phyloP scores from a whole-genome alignment of 768 basidiomycete species.

The Suillus subalutaceus region DNA sequence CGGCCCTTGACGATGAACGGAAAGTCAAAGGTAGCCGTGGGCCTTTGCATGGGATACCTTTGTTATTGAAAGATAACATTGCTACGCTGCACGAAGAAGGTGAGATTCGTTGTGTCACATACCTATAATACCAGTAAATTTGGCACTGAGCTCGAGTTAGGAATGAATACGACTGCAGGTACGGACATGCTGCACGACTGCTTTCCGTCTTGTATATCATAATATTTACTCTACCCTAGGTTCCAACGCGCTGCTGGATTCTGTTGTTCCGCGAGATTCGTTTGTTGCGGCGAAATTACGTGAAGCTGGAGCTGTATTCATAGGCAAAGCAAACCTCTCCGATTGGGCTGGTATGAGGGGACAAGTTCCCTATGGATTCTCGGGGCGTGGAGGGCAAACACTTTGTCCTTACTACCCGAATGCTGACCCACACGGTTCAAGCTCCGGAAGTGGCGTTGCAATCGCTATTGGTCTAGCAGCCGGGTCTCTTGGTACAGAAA shows the following conservation, averaged over 20 bases:
- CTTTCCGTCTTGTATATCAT: too few relatives aligned
- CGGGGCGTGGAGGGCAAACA: constrained; percentile 47
- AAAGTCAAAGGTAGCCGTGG: constrained; percentile 45
- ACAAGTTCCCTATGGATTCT: constrained; percentile 44
- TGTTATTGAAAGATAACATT: constrained; percentile 56
- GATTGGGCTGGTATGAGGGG: constrained; percentile 45
- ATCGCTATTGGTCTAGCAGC: constrained; percentile 46
- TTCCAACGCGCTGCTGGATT: constrained; percentile 31
- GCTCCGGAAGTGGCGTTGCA: constrained; percentile 45
- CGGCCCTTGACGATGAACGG: constrained; percentile 51
- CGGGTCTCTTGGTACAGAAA: constrained; percentile 48
- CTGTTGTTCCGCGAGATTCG: constrained; percentile 32
- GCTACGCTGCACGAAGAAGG: constrained; percentile 36
- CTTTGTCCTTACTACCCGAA: constrained; percentile 44
- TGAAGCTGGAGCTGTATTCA: constrained; percentile 29
- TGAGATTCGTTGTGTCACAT: constrained; percentile 12
- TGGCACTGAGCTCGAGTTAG: constrained; percentile 17
- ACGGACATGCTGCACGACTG: background rate
- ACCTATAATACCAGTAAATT: constrained; percentile 2
- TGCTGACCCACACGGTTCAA: constrained; percentile 44
- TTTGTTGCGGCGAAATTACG: constrained; percentile 26
- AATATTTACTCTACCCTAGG: constrained; percentile 21
- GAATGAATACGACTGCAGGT: constrained; percentile 44
- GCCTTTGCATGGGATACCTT: constrained; percentile 57
- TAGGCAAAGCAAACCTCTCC: constrained; percentile 47